Conservation (phyloP, 768 basidiomycete genomes). For the Hericium erinaceus region DNA sequence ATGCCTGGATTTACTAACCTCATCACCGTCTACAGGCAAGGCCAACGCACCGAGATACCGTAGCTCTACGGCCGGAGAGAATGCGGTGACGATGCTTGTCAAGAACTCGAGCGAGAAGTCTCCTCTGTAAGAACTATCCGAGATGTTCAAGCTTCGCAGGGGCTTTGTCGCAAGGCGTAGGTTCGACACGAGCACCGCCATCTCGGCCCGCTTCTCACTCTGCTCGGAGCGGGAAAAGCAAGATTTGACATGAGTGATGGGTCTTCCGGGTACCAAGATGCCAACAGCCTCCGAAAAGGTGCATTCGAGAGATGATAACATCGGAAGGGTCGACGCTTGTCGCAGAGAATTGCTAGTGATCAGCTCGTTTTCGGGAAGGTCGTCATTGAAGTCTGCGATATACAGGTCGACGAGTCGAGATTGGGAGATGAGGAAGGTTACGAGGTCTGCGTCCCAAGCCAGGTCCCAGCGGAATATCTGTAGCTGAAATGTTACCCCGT, state of each 20-base stretch:
- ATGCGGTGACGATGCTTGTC: constrained; percentile 27
- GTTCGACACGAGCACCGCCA: constrained; percentile 37
- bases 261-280: constrained; percentile 46
- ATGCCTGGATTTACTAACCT: constrained; percentile 28
- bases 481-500: constrained; percentile 42
- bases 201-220: constrained; percentile 42
- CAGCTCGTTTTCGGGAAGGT: constrained; percentile 16
- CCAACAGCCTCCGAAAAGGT: constrained; percentile 58
- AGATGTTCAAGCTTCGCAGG: constrained; percentile 49
- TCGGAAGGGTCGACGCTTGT: constrained; percentile 31
- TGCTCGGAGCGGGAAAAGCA: constrained; percentile 50
- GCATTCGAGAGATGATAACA: constrained; percentile 49
- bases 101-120: constrained; percentile 47
- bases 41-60: constrained; percentile 58
- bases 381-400: constrained; percentile 26
- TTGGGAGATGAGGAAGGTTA: constrained; percentile 43
- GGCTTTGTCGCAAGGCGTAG: constrained; percentile 34
- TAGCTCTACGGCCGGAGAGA: constrained; percentile 26
- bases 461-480: constrained; percentile 56
- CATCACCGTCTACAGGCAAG: constrained; percentile 45
- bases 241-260: constrained; percentile 55
- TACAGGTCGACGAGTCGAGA: constrained; percentile 38
- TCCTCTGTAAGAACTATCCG: constrained; percentile 49
- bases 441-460: constrained; percentile 49
- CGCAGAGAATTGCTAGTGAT: constrained; percentile 16